phyloP scores from a whole-genome alignment of 83 land plant genomes.

The Picea engelmannii region DNA sequence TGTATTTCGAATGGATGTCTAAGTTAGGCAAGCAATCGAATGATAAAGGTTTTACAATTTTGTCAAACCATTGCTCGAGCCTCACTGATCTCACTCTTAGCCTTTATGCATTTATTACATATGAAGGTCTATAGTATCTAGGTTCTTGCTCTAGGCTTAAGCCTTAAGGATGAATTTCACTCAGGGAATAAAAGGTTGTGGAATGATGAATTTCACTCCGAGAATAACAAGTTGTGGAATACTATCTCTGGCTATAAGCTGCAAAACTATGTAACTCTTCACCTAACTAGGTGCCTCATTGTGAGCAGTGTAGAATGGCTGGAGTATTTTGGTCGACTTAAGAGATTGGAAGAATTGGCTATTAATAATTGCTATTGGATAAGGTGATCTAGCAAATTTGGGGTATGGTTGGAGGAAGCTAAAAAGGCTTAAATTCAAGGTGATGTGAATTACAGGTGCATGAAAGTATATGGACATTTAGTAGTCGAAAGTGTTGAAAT shows the following conservation, averaged over 20 bases:
- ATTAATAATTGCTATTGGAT: slow-evolving; percentile 82
- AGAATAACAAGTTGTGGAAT: slow-evolving; percentile 79
- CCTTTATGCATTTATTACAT: slow-evolving; percentile 76
- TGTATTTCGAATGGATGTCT: slow-evolving; percentile 79
- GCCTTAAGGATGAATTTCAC: slow-evolving; percentile 71
- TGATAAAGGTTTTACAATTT: slow-evolving; percentile 57
- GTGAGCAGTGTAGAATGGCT: slow-evolving; percentile 84
- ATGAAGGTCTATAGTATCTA: slow-evolving; percentile 64
- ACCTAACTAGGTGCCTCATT: slow-evolving; percentile 67
- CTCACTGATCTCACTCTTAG: slow-evolving; percentile 61
- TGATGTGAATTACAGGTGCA: slow-evolving; percentile 66
- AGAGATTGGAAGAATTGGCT: slow-evolving; percentile 58
- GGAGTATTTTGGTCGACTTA: slow-evolving; percentile 69
- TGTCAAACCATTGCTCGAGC: slow-evolving; percentile 51
- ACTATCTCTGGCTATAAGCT: slow-evolving; percentile 73
- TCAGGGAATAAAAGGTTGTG: slow-evolving; percentile 73
- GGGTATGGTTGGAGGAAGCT: slow-evolving; percentile 73
- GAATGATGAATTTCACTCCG: slow-evolving; percentile 71
- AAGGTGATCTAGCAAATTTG: slow-evolving; percentile 71
- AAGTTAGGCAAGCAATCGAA: slow-evolving; percentile 64
- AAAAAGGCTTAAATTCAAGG: slow-evolving; percentile 64
- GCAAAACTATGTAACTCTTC: slow-evolving; percentile 60
- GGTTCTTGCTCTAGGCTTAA: slow-evolving; percentile 56
- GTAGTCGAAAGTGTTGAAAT: background rate
- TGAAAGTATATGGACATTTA: slow-evolving; percentile 48